Conservation (phyloP, 768 basidiomycete genomes). For the Hericium alpestre region DNA sequence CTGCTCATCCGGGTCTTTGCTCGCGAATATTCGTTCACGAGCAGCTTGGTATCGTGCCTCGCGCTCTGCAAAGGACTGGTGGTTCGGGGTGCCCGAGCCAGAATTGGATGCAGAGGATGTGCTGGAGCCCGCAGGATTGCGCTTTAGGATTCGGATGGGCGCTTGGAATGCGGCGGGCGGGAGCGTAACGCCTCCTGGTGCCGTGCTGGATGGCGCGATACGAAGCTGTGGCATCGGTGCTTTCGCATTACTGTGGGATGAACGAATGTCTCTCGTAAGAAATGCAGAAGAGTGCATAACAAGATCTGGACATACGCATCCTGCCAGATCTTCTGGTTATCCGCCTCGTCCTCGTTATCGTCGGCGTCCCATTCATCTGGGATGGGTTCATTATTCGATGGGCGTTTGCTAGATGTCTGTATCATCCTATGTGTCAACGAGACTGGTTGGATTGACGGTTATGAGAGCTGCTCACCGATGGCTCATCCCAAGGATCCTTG, state of each 20-base stretch:
- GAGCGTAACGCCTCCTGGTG: constrained; percentile 28
- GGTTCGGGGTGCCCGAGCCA: constrained; percentile 19
- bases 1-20: background rate
- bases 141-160: constrained; percentile 62
- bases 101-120: constrained; percentile 12
- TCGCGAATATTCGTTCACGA: constrained; percentile 58
- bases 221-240: constrained; percentile 61
- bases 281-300: background rate
- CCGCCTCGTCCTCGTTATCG: constrained; percentile 30
- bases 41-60: constrained; percentile 69
- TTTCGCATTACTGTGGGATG: constrained; percentile 39
- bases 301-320: constrained; percentile 46
- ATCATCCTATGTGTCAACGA: background rate
- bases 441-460: background rate
- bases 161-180: constrained; percentile 51
- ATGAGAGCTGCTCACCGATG: background rate
- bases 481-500: background rate
- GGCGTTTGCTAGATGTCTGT: background rate
- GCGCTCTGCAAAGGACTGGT: constrained; percentile 41
- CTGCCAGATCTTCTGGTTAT: constrained; percentile 52
- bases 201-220: constrained; percentile 28
- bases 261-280: background rate
- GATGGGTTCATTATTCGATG: constrained; percentile 11
- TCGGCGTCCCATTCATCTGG: constrained; percentile 56
- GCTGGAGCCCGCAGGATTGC: constrained; percentile 24